Percentiles rank a stretch among this genome's conserved stretches.
Evolutionary conservation across 441 rosid genomes (phyloP).

Genomic region (Erodium moschatum): DNA sequence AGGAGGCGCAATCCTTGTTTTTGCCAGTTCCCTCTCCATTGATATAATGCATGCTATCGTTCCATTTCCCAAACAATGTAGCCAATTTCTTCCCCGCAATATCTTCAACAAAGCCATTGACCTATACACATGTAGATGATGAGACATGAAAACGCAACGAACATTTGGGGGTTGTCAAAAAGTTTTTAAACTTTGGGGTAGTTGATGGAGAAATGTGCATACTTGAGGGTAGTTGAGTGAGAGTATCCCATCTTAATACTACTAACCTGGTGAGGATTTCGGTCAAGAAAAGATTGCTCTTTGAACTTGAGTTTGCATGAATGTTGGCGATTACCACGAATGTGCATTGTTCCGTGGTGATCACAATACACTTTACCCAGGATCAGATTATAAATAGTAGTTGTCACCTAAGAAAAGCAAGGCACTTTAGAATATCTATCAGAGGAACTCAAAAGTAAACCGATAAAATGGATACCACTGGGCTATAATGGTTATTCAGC

Average conservation of each 20-base stretch:
- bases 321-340: slow-evolving; percentile 56
- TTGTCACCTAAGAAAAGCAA: slow-evolving; percentile 48
- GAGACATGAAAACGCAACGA: too few relatives aligned
- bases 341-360: slow-evolving; percentile 77
- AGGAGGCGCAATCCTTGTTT: slow-evolving; percentile 38
- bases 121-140: slow-evolving; percentile 25
- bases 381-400: slow-evolving; percentile 83
- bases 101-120: slow-evolving; percentile 66
- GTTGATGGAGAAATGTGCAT: too few relatives aligned
- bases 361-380: slow-evolving; percentile 78
- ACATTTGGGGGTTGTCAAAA: too few relatives aligned
- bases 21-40: slow-evolving; percentile 47
- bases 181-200: too few relatives aligned
- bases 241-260: neutral
- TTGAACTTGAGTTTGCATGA: slow-evolving; percentile 76
- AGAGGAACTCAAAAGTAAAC: slow-evolving; percentile 12
- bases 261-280: slow-evolving; percentile 77
- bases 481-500: too few relatives aligned
- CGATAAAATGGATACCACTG: neutral
- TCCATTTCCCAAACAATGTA: slow-evolving; percentile 81
- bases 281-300: slow-evolving; percentile 80
- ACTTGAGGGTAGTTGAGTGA: too few relatives aligned
- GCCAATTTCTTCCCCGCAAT: slow-evolving; percentile 51
- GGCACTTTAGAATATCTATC: neutral
- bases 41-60: slow-evolving; percentile 63